These are phyloP conservation scores for Vanrija sp. DNA, from an alignment of 1,284 basidiomycete genomes.

Conservation along the genomic window DNA sequence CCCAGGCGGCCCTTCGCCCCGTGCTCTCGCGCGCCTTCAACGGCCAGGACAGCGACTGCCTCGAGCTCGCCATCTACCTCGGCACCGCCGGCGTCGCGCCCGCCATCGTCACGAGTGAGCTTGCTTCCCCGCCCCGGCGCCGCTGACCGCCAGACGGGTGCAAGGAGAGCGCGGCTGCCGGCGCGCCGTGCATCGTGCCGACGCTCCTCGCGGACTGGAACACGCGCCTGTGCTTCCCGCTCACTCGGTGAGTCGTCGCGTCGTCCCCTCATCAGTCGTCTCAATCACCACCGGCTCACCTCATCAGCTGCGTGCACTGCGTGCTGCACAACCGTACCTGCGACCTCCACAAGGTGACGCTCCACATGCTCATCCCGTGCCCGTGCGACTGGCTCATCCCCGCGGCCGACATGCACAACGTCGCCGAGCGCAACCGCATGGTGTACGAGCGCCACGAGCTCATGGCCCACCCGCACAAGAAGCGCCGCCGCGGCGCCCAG, in stretches of 20 bases:
- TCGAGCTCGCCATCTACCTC: neutral
- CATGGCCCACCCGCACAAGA: neutral
- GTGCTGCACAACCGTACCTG: conserved; percentile 2
- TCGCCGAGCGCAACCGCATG: neutral
- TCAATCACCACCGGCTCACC: neutral
- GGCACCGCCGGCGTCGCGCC: neutral
- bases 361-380: neutral
- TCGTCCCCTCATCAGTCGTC: neutral
- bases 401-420: neutral
- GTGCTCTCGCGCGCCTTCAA: conserved; percentile 2
- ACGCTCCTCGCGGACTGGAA: neutral
- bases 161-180: neutral
- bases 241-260: neutral
- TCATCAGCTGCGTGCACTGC: conserved; percentile 8
- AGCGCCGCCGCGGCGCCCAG: neutral
- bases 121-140: neutral
- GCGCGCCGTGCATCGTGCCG: neutral
- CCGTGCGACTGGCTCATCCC: conserved; percentile 9
- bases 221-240: neutral
- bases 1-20: conserved; percentile 3
- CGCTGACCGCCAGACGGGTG: neutral
- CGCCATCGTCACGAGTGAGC: neutral
- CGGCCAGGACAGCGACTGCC: conserved; percentile 5
- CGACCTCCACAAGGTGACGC: neutral
- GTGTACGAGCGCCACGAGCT: neutral